Conservation (phyloP, 495 filamentous ascomycete species). For the Trichoderma asperelloides region DNA sequence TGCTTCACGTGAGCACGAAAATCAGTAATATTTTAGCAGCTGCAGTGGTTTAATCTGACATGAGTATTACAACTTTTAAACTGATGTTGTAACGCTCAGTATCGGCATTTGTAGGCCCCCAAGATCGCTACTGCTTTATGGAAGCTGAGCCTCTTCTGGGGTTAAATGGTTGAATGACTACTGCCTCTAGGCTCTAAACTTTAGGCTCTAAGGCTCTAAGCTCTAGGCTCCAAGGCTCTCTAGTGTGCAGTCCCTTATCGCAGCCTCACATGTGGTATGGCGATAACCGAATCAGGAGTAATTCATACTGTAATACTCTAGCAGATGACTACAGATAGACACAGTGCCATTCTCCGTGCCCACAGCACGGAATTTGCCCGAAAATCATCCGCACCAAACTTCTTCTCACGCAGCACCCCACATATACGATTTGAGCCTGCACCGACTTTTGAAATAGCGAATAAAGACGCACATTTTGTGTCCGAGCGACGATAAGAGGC, state of each 20-base stretch:
- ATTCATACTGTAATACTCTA: background rate
- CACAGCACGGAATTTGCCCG: constrained; percentile 1
- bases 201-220: too few relatives aligned
- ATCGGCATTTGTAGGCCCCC: too few relatives aligned
- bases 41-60: background rate
- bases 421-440: background rate
- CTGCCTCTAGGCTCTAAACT: too few relatives aligned
- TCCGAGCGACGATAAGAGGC: background rate
- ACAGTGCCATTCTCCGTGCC: constrained; percentile 2
- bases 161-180: too few relatives aligned
- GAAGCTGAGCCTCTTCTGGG: too few relatives aligned
- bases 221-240: too few relatives aligned
- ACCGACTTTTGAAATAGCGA: constrained; percentile 7
- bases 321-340: background rate
- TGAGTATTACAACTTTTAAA: background rate
- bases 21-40: background rate
- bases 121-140: too few relatives aligned
- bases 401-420: background rate
- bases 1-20: background rate
- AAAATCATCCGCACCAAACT: constrained; percentile 7
- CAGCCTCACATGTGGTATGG: background rate
- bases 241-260: too few relatives aligned
- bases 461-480: constrained; percentile 7
- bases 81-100: too few relatives aligned
- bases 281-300: background rate